phyloP scores from a whole-genome alignment of 352 stramenopile species.

The Globisporangium emineosum region DNA sequence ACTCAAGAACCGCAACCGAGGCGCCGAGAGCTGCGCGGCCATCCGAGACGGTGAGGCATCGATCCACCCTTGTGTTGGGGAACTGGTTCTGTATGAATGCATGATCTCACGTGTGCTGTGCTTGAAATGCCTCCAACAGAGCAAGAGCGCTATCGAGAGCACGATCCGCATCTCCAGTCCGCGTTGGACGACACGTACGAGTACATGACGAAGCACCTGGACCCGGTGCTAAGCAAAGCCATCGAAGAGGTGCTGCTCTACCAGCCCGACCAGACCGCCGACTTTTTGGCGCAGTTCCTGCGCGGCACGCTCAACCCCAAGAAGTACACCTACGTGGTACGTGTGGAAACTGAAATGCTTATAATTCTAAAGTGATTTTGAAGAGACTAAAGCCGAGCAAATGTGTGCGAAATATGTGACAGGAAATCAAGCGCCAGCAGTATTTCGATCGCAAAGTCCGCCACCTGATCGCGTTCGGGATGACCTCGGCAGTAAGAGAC shows the following conservation, averaged over 20 bases:
- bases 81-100: background rate
- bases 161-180: conserved; percentile 48
- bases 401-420: background rate
- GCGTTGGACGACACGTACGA: conserved; percentile 60
- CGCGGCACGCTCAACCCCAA: conserved; percentile 62
- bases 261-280: conserved; percentile 66
- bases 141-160: conserved; percentile 50
- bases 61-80: no score
- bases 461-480: conserved; percentile 58
- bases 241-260: conserved; percentile 74
- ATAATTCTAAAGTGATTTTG: background rate
- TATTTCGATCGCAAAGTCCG: conserved; percentile 82
- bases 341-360: conserved; percentile 5
- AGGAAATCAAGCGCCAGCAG: conserved; percentile 65
- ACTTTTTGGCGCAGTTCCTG: conserved; percentile 67
- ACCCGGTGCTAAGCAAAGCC: conserved; percentile 55
- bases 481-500: conserved; percentile 61
- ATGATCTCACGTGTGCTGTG: background rate
- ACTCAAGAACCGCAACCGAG: conserved; percentile 55
- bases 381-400: background rate
- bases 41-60: conserved; percentile 53
- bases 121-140: conserved; percentile 27
- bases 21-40: conserved; percentile 36
- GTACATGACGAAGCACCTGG: conserved; percentile 65
- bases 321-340: conserved; percentile 74